Evolutionary conservation across 2,329 filamentous ascomycete genomes (phyloP).

Genomic region (Stromatinia cepivora): DNA sequence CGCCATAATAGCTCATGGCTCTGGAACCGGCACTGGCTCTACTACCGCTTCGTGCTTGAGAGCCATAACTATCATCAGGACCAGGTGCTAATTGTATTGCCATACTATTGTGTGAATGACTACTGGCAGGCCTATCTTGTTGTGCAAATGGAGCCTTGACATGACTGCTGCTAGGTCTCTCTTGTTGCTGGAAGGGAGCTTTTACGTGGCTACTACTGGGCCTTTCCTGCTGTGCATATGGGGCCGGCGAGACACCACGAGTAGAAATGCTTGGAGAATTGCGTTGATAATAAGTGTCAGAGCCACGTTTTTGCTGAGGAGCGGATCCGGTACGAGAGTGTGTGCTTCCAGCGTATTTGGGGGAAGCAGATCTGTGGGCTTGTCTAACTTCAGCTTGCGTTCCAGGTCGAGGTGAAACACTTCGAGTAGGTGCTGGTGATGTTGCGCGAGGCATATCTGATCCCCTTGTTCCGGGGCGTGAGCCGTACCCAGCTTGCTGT

Average conservation of each 20-base stretch:
- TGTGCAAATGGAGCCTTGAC: slow-evolving; percentile 36
- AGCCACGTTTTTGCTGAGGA: slow-evolving; percentile 47
- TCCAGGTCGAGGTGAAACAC: slow-evolving; percentile 61
- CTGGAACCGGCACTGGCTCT: slow-evolving; percentile 50
- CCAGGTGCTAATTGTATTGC: slow-evolving; percentile 64
- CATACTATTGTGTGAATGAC: slow-evolving; percentile 48
- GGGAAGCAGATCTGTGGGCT: slow-evolving; percentile 54
- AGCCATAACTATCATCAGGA: slow-evolving; percentile 59
- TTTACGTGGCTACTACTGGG: slow-evolving; percentile 48
- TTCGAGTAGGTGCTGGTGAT: slow-evolving; percentile 69
- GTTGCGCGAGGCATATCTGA: slow-evolving; percentile 59
- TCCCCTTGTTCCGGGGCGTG: slow-evolving; percentile 60
- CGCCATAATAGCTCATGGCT: slow-evolving; percentile 56
- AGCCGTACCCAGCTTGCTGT: slow-evolving; percentile 37
- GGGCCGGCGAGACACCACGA: slow-evolving; percentile 49
- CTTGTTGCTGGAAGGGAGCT: slow-evolving; percentile 42
- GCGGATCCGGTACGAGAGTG: slow-evolving; percentile 40
- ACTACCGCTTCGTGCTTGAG: slow-evolving; percentile 51
- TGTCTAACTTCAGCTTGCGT: slow-evolving; percentile 51
- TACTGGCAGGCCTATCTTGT: slow-evolving; percentile 22
- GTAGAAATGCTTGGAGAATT: slow-evolving; percentile 48
- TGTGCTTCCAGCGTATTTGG: slow-evolving; percentile 56
- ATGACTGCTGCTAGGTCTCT: slow-evolving; percentile 52
- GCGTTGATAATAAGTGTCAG: slow-evolving; percentile 53
- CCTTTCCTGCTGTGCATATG: slow-evolving; percentile 45